Evolutionary conservation across 2,329 filamentous ascomycete species (phyloP), one percentile per base, ranked within the genome.

Genomic region (Diaporthe sp.): DNA sequence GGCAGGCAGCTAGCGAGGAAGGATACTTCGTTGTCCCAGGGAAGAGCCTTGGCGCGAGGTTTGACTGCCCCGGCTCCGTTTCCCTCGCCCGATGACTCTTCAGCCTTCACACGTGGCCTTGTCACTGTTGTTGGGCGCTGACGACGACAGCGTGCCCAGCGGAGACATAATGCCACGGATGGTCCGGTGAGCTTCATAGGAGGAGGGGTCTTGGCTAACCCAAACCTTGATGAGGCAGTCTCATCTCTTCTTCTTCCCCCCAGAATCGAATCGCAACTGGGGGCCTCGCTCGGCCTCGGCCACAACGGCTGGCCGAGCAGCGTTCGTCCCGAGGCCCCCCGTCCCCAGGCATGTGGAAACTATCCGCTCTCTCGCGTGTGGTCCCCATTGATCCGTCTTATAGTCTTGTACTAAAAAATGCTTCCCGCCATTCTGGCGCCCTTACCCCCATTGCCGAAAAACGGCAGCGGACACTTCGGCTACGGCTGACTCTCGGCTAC

Each of bases 401-500:
- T 57, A 57, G 28, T 57, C 55, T 55, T 5, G 1, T 10, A n/a
- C 5, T 13, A 7, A 13, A 31, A 22, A 55, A 55, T 55, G 13
- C 15, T 31, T 57, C 53, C 53, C 53, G 53, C 53, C 25, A 25
- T 55, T 25, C 53, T 34, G 53, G 53, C 28, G 2, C 12, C 10
- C 25, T 25, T 31, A 15, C 42, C 42, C 17, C 13, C 4, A 44
- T 34, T 34, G 9, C 22, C 22, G 10, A 25, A n/a, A n/a, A n/a
- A 25, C 22, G 57, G 4, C 22, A 22, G 57, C 58, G 58, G 58
- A 61, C 9, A n/a, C 44, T 67, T 67, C 62, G 62, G 62, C 62
- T 68, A 68, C 44, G 62, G 62, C 44, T 68, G 39, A 53, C 44
- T 39, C 44, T 68, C 62, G 62, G 62, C 62, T 68, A 25, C 61